phyloP scores from a whole-genome alignment of 306 rosid species.

The Lupinus albus region DNA sequence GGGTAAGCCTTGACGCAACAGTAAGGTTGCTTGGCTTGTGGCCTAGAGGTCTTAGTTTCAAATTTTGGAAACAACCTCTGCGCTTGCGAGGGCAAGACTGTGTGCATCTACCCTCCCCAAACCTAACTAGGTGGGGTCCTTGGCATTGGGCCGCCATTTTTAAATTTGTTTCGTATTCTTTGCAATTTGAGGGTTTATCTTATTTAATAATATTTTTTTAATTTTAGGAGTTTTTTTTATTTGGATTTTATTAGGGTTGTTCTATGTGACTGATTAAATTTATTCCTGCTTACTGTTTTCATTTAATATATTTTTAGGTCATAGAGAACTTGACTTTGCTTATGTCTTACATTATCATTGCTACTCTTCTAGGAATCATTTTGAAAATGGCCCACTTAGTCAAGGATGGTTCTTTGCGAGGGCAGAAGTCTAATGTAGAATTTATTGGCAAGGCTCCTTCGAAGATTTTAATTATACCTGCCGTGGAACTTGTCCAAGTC shows the following conservation, averaged over 20 bases:
- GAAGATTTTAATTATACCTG: slow-evolving; percentile 65
- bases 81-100: no score
- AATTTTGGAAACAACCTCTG: no score
- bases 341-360: slow-evolving; percentile 19
- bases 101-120: no score
- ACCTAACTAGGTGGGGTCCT: no score
- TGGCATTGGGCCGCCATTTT: no score
- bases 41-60: no score
- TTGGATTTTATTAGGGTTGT: slow-evolving; percentile 14
- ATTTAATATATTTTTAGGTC: slow-evolving; percentile 9
- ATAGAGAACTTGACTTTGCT: not conserved
- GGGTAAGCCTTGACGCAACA: no score
- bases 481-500: slow-evolving; percentile 87
- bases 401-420: slow-evolving; percentile 66
- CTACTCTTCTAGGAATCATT: slow-evolving; percentile 59
- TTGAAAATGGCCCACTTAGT: slow-evolving; percentile 89
- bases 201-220: not conserved
- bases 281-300: slow-evolving; percentile 25
- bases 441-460: slow-evolving; percentile 69
- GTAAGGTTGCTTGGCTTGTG: no score
- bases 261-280: slow-evolving; percentile 2
- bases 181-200: not conserved
- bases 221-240: not conserved
- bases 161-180: slow-evolving; percentile 9
- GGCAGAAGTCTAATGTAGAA: slow-evolving; percentile 67